A percentile compares a stretch with the other conserved stretches of the same genome.
Evolutionary conservation across 768 basidiomycete genomes (phyloP).

Genomic region (Russula virescens): DNA sequence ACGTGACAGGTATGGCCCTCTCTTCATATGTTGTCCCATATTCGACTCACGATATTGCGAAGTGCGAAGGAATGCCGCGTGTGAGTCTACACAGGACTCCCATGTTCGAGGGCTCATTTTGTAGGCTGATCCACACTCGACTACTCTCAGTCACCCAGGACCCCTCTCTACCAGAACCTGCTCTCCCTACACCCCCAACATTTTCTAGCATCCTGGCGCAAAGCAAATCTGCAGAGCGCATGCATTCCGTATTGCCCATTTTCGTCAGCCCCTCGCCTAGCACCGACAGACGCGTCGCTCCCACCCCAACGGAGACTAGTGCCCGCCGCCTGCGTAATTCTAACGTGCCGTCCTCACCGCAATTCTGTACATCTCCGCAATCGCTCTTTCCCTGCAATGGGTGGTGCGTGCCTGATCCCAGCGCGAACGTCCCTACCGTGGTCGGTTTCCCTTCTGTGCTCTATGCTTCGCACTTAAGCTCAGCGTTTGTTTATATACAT

Average conservation of each 20-base stretch:
- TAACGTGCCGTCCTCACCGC: constrained; percentile 11
- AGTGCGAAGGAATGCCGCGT: constrained; percentile 13
- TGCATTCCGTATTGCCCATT: constrained; percentile 12
- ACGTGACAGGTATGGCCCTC: constrained; percentile 19
- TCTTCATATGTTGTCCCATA: not conserved
- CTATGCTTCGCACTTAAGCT: not conserved
- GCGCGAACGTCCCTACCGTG: constrained; percentile 5
- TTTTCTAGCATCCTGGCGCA: not conserved
- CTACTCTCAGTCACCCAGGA: constrained; percentile 1
- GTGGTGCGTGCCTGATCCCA: constrained; percentile 16
- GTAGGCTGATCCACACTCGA: not conserved
- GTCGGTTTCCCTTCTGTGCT: not conserved
- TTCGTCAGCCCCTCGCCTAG: constrained; percentile 12
- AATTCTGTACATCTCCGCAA: constrained; percentile 21
- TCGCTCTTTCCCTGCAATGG: constrained; percentile 22
- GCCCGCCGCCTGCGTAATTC: constrained; percentile 1
- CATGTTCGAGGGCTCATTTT: not conserved
- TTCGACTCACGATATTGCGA: not conserved
- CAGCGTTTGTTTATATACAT: not conserved
- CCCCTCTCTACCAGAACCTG: not conserved
- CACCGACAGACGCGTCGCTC: constrained; percentile 9
- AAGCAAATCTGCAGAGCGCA: not conserved
- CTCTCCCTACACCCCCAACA: not conserved
- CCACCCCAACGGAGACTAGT: not conserved
- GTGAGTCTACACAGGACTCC: constrained; percentile 1